Evolutionary conservation across 768 basidiomycete genomes (phyloP), one percentile per base, ranked within the genome.

Genomic region (Hericium coralloides): DNA sequence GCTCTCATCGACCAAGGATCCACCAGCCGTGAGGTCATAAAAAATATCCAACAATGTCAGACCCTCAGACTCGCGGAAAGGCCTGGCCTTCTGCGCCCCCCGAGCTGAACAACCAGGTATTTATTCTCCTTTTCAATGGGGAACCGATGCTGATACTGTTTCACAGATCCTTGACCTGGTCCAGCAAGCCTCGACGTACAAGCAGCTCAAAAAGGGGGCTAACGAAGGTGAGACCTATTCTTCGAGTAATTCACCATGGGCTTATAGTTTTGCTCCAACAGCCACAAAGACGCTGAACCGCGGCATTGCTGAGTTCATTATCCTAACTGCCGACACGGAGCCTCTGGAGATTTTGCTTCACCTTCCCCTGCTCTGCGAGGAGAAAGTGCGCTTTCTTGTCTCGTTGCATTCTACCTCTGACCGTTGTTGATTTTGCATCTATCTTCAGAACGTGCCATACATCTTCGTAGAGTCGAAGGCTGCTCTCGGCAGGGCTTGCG

Each of bases 251-350:
- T 47, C 38, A 37, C 48, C 49, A 22, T 12, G 5, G 5, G 49
- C 22, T 38, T 20, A 17, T 37, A 17, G 12, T 26, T 39, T 43
- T 53, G 10, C 49, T n/a, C 12, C 12, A 22, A 50, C 26, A 93
- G 94, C 95, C 48, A 99, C 97, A 63, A 99, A 99, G 77, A 97
- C 94, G 18, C 82, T 98, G 61, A 98, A 98, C 72, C 91, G 95
- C 66, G 95, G 95, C 76, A 91, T 95, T 63, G 89, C 95, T 59
- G 97, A 99, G 74, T 91, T 99, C 74, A 93, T 98, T 73, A 84
- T 99, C 66, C 78, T 99, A 72, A 97, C 97, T 55, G 87, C 87
- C 55, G 94, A 99, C 67, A 98, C 95, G 31, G 95, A 98, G 72
- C 97, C 97, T 49, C 80, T 99, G 65, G 97, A 98, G 71, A 99